These are phyloP conservation scores for Colletotrichum lini DNA, from an alignment of 2,329 filamentous ascomycete species.

Conservation along the genomic window DNA sequence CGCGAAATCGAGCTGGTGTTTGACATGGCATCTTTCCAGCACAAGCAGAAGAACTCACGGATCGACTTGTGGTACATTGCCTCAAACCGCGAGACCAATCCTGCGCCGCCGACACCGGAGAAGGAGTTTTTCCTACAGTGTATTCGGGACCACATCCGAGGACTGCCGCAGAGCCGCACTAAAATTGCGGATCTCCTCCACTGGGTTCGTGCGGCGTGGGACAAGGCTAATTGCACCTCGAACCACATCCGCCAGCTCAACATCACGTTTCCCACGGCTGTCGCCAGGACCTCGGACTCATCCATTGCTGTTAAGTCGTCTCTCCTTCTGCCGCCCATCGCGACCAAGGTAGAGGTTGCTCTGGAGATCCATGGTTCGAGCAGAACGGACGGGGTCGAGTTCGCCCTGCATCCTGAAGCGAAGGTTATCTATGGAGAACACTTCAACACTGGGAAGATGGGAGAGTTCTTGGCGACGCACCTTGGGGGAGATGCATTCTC, in stretches of 20 bases:
- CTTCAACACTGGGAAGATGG: constrained; percentile 82
- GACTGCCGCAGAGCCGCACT: constrained; percentile 70
- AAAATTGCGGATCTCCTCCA: constrained; percentile 70
- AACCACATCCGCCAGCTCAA: constrained; percentile 74
- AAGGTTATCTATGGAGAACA: constrained; percentile 82
- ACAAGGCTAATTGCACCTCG: constrained; percentile 71
- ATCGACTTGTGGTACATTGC: constrained; percentile 82
- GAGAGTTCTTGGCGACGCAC: constrained; percentile 75
- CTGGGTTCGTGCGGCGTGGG: constrained; percentile 76
- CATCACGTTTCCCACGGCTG: constrained; percentile 74
- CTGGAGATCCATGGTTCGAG: constrained; percentile 68
- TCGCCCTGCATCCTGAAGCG: constrained; percentile 68
- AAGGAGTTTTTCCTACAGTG: constrained; percentile 83
- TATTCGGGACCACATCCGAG: constrained; percentile 77
- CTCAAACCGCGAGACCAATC: constrained; percentile 66
- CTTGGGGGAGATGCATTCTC: constrained; percentile 55
- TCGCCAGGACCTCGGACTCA: constrained; percentile 75
- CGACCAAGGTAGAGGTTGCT: constrained; percentile 77
- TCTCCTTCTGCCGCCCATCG: constrained; percentile 74
- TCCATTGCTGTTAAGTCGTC: constrained; percentile 73
- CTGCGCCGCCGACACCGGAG: constrained; percentile 72
- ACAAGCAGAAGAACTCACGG: constrained; percentile 61
- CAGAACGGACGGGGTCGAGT: constrained; percentile 65
- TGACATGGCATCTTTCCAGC: constrained; percentile 74
- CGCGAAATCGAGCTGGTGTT: constrained; percentile 82